A percentile compares a stretch with the other conserved stretches of the same genome.
Conservation (phyloP, 1,139 yeast genomes). For the Nakaseomyces glabratus region DNA sequence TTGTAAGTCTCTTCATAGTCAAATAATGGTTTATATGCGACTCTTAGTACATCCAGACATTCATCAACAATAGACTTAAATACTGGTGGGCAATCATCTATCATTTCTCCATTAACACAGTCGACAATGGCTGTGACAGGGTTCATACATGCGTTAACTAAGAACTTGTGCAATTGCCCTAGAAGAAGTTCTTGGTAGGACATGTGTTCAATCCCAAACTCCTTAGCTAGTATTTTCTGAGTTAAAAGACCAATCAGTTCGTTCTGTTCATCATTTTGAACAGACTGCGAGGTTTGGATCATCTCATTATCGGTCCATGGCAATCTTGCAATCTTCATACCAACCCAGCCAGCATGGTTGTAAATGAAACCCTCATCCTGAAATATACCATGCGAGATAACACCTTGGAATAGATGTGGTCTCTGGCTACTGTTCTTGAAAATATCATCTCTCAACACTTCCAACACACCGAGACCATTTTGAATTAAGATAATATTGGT, state of each 20-base stretch:
- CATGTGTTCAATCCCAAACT: conserved; percentile 39
- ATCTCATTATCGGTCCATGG: conserved; percentile 29
- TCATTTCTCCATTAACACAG: conserved; percentile 66
- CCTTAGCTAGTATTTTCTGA: conserved; percentile 22
- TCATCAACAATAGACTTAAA: conserved; percentile 46
- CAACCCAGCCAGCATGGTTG: conserved; percentile 63
- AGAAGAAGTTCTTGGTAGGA: conserved; percentile 48
- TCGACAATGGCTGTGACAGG: conserved; percentile 71
- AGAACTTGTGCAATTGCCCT: conserved; percentile 65
- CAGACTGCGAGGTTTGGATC: conserved; percentile 18
- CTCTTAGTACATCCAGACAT: conserved; percentile 34
- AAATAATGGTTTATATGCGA: conserved; percentile 26
- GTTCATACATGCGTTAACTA: conserved; percentile 75
- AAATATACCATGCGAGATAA: conserved; percentile 75
- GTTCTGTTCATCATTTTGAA: conserved; percentile 15
- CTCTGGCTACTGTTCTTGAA: conserved; percentile 43
- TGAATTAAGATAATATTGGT: conserved; percentile 67
- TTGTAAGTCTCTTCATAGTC: conserved; percentile 27
- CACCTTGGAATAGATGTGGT: conserved; percentile 63
- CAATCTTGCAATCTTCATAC: conserved; percentile 43
- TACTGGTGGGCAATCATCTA: conserved; percentile 32
- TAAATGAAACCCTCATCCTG: conserved; percentile 31
- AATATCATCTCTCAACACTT: conserved; percentile 42
- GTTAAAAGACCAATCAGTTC: conserved; percentile 26
- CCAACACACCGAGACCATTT: conserved; percentile 78